These are phyloP conservation scores for Hypoxylon sp. DNA, from an alignment of 2,329 filamentous ascomycete genomes.

Conservation along the genomic window DNA sequence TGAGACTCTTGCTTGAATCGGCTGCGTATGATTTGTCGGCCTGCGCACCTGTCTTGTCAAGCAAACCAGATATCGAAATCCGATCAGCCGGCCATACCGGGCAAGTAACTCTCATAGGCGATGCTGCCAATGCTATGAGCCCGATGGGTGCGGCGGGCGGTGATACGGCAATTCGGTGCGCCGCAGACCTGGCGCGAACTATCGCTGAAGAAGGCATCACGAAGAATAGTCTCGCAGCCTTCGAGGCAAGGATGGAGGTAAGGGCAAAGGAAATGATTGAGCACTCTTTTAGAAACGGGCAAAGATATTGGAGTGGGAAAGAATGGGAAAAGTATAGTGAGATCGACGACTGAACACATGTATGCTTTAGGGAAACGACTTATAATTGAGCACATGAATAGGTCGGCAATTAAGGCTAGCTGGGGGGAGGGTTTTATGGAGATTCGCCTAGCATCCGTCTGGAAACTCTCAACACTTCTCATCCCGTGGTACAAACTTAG, in stretches of 20 bases:
- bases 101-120: slow-evolving; percentile 49
- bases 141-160: slow-evolving; percentile 53
- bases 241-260: slow-evolving; percentile 49
- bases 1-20: slow-evolving; percentile 48
- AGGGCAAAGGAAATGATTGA: slow-evolving; percentile 51
- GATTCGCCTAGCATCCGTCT: too few relatives aligned
- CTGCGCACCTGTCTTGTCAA: slow-evolving; percentile 51
- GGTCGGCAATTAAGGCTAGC: too few relatives aligned
- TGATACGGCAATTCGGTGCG: slow-evolving; percentile 51
- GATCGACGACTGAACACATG: slow-evolving; percentile 15
- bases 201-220: slow-evolving; percentile 47
- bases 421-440: too few relatives aligned
- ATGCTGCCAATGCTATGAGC: slow-evolving; percentile 53
- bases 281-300: slow-evolving; percentile 52
- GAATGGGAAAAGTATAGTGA: slow-evolving; percentile 49
- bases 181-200: slow-evolving; percentile 48
- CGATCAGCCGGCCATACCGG: slow-evolving; percentile 33
- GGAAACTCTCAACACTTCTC: too few relatives aligned
- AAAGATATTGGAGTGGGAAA: slow-evolving; percentile 51
- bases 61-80: slow-evolving; percentile 51
- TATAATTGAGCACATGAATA: too few relatives aligned
- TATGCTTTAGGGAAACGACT: not conserved
- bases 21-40: slow-evolving; percentile 46
- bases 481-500: too few relatives aligned
- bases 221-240: slow-evolving; percentile 35